A percentile compares a stretch with the other conserved stretches of the same genome.
Evolutionary conservation across 352 stramenopile species (phyloP).

Genomic region (Blastocystis sp.): DNA sequence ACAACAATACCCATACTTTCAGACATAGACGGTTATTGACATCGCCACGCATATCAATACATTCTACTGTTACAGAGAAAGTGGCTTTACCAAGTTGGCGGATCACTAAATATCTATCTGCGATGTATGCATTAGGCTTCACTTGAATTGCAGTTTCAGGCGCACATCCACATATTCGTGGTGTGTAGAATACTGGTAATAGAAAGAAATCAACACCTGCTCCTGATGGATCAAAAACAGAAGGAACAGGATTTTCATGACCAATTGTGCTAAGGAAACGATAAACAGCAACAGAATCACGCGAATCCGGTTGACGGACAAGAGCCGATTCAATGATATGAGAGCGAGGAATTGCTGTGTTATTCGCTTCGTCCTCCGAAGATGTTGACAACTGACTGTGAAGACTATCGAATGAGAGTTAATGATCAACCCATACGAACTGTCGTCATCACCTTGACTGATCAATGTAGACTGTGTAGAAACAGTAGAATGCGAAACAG

Average conservation of each 20-base stretch:
- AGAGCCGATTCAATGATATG: background rate
- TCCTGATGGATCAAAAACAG: constrained; percentile 26
- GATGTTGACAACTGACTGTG: background rate
- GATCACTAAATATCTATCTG: constrained; percentile 38
- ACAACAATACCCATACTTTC: constrained; percentile 73
- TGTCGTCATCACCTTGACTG: background rate
- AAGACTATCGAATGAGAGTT: background rate
- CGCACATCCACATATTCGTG: constrained; percentile 15
- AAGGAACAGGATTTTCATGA: constrained; percentile 7
- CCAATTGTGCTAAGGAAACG: constrained; percentile 1
- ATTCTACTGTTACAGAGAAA: constrained; percentile 46
- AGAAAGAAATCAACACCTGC: constrained; percentile 43
- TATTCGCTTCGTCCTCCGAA: background rate
- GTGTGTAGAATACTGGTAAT: constrained; percentile 32
- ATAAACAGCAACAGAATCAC: background rate
- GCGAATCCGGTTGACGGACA: background rate
- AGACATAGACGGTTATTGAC: constrained; percentile 74
- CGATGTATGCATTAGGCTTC: constrained; percentile 5
- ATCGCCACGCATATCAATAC: constrained; percentile 28
- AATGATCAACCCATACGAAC: background rate
- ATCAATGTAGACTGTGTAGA: background rate
- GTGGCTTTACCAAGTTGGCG: constrained; percentile 14
- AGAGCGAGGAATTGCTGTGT: background rate
- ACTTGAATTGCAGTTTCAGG: constrained; percentile 3
- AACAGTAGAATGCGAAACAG: background rate